These are phyloP conservation scores for Ocimum tenuiflorum DNA, from an alignment of 257 asterid species.

Conservation along the genomic window DNA sequence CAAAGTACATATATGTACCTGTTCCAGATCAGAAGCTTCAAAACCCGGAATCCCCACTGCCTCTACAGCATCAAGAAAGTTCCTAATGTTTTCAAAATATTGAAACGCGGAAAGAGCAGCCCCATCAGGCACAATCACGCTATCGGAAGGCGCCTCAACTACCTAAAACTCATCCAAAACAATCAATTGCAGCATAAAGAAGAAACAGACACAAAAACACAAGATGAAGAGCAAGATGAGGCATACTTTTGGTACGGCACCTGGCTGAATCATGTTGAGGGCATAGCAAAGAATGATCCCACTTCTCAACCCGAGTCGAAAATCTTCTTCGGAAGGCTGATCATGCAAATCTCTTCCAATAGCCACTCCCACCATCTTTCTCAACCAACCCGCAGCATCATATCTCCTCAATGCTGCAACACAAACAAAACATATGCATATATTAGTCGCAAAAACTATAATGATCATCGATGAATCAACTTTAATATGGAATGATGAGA, in stretches of 20 bases:
- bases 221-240: slow-evolving; percentile 2
- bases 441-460: neutral
- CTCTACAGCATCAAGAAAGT: slow-evolving; percentile 60
- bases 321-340: slow-evolving; percentile 77
- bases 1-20: slow-evolving; percentile 36
- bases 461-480: neutral
- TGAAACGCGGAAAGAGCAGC: slow-evolving; percentile 78
- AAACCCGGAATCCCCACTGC: slow-evolving; percentile 75
- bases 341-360: slow-evolving; percentile 68
- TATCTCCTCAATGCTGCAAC: slow-evolving; percentile 73
- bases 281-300: slow-evolving; percentile 81
- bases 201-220: neutral
- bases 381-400: slow-evolving; percentile 74
- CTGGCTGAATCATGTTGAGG: slow-evolving; percentile 68
- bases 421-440: slow-evolving; percentile 1
- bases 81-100: slow-evolving; percentile 78
- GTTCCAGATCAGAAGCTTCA: slow-evolving; percentile 81
- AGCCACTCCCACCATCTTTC: slow-evolving; percentile 36
- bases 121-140: slow-evolving; percentile 61
- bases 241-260: slow-evolving; percentile 66
- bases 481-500: neutral
- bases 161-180: slow-evolving; percentile 40
- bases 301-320: slow-evolving; percentile 62
- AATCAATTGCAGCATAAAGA: neutral
- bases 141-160: slow-evolving; percentile 69